Evolutionary conservation across 2,329 filamentous ascomycete species (phyloP).

Genomic region (Elsinoe perseae): DNA sequence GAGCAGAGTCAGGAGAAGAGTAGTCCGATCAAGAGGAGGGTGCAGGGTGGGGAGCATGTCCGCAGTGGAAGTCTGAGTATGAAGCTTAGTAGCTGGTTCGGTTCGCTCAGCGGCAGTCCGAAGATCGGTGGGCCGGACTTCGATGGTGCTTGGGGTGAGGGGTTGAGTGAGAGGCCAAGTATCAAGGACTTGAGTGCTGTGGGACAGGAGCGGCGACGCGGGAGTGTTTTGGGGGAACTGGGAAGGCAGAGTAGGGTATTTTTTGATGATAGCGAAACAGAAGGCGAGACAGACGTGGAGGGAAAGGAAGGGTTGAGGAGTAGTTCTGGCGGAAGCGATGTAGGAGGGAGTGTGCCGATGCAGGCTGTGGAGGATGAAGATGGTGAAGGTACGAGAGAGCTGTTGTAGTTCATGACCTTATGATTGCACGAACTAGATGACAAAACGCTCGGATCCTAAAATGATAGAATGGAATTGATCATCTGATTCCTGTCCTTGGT

Average conservation of each 20-base stretch:
- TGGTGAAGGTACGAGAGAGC: background rate
- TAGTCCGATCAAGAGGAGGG: background rate
- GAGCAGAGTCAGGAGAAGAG: background rate
- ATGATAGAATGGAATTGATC: background rate
- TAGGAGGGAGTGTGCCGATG: background rate
- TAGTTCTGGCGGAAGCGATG: background rate
- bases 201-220: too few relatives aligned
- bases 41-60: conserved; percentile 11
- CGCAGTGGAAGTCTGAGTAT: conserved; percentile 17
- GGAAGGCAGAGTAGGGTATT: conserved; percentile 41
- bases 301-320: background rate
- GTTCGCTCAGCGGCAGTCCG: conserved; percentile 3
- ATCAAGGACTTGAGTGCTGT: conserved; percentile 5
- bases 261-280: conserved; percentile 35
- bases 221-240: conserved; percentile 41
- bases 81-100: conserved; percentile 13
- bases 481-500: background rate
- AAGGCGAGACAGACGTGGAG: conserved; percentile 24
- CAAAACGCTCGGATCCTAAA: background rate
- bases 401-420: background rate
- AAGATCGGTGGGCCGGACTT: conserved; percentile 1
- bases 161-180: background rate
- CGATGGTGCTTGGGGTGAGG: conserved; percentile 1
- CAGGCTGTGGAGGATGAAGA: background rate
- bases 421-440: background rate